Base-by-base conservation (phyloP, 805 yeast species). In the Komagataella ulmi region DNA sequence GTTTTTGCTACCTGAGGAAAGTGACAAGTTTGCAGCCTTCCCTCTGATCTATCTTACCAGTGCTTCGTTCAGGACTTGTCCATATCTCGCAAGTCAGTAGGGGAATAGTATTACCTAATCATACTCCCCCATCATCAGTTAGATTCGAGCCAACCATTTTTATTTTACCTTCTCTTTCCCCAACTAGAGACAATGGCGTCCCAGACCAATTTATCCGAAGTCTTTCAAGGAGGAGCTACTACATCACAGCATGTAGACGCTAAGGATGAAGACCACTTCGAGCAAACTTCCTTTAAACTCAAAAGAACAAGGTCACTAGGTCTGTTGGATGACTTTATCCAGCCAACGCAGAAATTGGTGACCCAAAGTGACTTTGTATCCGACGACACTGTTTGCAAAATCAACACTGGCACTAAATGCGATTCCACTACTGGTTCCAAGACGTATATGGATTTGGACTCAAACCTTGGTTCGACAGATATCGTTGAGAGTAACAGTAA, bases 321-420 rank as follows among this genome's bases (percentile, higher is more conserved):
- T 1, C 65, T 86, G 12, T 69, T 88, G 57, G 95, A 85, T 60
- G 87, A 82, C 55, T 83, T 75, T 60, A 61, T 63, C 5, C 57
- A 53, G 14, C 59, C 59, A 44, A 50, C 62, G 2, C 58, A 52
- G 17, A 49, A 46, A 24, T 47, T 51, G 44, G 79, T 86, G 68
- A 88, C 89, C 70, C 89, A 84, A 63, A 97, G 96, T 67, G 96
- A 95, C 44, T 82, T 91, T 58, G 93, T 91, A 53, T 79, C 93
- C 54, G 96, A 90, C 68, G 97, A 87, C 61, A 91, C 93, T 69
- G 83, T 93, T 88, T 86, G 90, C 55, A 84, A 83, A 74, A 87
- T 91, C 47, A 64, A 65, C 40, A 58, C 59, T 36, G 50, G 47
- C 6, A 45, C 47, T 14, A 30, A 30, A 30, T 30, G 40, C 14